Percentiles rank a stretch among this genome's conserved stretches.
Evolutionary conservation across 257 asterid species (phyloP).

Genomic region (Rauvolfia tetraphylla): DNA sequence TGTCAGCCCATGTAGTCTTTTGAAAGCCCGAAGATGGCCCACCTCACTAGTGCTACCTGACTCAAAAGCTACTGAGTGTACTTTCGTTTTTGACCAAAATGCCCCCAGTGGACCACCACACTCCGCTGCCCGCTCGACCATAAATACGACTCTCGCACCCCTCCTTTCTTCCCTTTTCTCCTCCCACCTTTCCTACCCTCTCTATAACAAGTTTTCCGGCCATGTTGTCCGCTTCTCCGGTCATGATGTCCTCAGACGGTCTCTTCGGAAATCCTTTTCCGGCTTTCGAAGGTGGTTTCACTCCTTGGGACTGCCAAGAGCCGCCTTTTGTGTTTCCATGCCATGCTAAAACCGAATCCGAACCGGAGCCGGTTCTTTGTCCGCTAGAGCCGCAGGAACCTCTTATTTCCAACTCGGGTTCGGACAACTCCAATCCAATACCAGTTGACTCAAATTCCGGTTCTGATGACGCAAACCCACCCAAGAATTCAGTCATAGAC

Average conservation of each 20-base stretch:
- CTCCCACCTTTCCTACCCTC: conserved; percentile 30
- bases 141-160: conserved; percentile 57
- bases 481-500: conserved; percentile 27
- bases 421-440: conserved; percentile 25
- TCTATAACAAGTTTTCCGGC: conserved; percentile 32
- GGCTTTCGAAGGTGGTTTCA: conserved; percentile 48
- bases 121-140: conserved; percentile 13
- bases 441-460: conserved; percentile 26
- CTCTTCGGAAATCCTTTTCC: conserved; percentile 33
- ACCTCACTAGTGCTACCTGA: conserved; percentile 54
- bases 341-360: conserved; percentile 12
- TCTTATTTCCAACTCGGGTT: conserved; percentile 49
- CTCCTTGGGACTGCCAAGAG: conserved; percentile 53
- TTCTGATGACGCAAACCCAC: conserved; percentile 29
- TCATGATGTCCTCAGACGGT: conserved; percentile 30
- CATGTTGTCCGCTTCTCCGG: conserved; percentile 61
- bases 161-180: conserved; percentile 60
- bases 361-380: conserved; percentile 9
- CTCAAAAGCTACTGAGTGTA: conserved; percentile 43
- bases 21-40: conserved; percentile 35
- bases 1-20: conserved; percentile 14
- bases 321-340: conserved; percentile 30
- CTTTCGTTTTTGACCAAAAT: conserved; percentile 23
- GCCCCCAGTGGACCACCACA: conserved; percentile 38
- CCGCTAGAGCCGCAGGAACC: conserved; percentile 36